Evolutionary conservation across 257 asterid genomes (phyloP), one percentile per base, ranked within the genome.

Genomic region (Penstemon davidsonii): DNA sequence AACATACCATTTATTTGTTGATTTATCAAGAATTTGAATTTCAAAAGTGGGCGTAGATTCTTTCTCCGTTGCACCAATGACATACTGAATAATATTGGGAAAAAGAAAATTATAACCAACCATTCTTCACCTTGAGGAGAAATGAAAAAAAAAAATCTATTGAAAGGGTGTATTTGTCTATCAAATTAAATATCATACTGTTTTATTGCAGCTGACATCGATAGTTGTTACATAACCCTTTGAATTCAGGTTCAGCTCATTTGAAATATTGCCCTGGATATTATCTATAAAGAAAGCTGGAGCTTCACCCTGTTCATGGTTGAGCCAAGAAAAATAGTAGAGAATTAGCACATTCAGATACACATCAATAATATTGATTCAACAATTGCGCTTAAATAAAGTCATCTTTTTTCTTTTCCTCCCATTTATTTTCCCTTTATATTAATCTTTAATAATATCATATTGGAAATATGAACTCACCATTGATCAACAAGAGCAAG

Each of bases 231-330:
- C 81, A 56, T 56, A 66, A 67, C 75, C 91, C 68, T 79, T 81
- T 11, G 80, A 57, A 50, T 88, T 85, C 52, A 72, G 69, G 64
- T 73, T 82, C 73, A 78, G 40, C 60, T 82, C 89, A 61, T 79
- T 77, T 3, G 75, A 25, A 60, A 33, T 39, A 55, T 74, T 80
- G 36, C 78, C 81, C 42, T 61, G 74, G 67, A 78, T 78, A 81
- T 81, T 80, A 33, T 86, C 95, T 43, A 78, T 76, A 58, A 87
- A n/a, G 72, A 87, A 82, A 44, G 84, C 96, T 67, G 96, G 96
- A 80, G 96, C 98, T 82, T 88, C 92, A 25, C 97, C 97, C 98
- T 92, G 76, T 73, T 57, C 38, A 81, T 45, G 67, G 47, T 62
- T n/a, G n/a, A 54, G 52, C 4, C 52, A 42, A 71, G 61, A 44